Evolutionary conservation across 805 yeast species (phyloP), one percentile per base, ranked within the genome.

Genomic region (Yarrowia hollandica): DNA sequence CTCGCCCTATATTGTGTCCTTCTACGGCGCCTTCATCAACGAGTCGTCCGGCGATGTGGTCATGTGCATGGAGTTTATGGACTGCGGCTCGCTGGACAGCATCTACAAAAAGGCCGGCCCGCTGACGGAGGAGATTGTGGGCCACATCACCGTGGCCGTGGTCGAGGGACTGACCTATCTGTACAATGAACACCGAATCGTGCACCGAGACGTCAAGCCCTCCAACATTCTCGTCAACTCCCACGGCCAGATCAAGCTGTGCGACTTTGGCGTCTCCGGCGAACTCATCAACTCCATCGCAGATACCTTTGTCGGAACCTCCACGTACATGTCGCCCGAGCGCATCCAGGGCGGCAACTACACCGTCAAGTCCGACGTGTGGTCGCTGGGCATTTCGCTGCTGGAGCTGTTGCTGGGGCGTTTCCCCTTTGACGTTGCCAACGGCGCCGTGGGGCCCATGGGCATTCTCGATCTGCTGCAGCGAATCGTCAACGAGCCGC

Each of bases 251-350:
- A 83, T 94, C 65, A 94, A 91, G 71, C 78, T 94, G 21, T 91
- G 98, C 73, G 99, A 94, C 72, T 94, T 94, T 75, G 99, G 99
- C 19, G 99, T 94, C 6, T 84, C 91, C 26, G 83, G 97, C 62
- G 96, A 90, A 69, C 78, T 94, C 55, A 88, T 89, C 60, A 90
- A 92, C 72, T 94, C 99, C 0, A 81, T 94, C 61, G 99, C 97
- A 0, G 97, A 94, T 67, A 94, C 99, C 0, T 94, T 94, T 76
- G 98, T 94, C 9, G 99, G 99, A 1, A 94, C 99, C 0, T 90
- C 97, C 0, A 90, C 96, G 0, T 94, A 94, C 70, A 94, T 94
- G 95, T 88, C 96, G 1, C 99, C 99, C 0, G 99, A 94, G 67
- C 79, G 99, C 63, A 92, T 94, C 59, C 96, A 90, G 72, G 99